Evolutionary conservation across 352 stramenopile genomes (phyloP).

Genomic region (Lagenidium sp.): DNA sequence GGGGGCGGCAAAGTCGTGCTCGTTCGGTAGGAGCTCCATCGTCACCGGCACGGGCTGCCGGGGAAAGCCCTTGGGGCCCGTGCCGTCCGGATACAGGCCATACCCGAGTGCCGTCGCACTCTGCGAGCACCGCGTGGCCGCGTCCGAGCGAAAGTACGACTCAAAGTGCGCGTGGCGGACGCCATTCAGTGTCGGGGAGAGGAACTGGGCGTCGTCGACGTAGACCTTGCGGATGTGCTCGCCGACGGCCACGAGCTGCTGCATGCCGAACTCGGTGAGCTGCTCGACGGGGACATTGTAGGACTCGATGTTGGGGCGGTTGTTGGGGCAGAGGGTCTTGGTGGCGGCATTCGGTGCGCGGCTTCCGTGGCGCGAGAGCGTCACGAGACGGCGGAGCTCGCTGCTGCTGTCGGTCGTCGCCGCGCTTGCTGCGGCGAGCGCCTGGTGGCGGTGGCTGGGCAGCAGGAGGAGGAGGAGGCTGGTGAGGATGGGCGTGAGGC

Average conservation of each 20-base stretch:
- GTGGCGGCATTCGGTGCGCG: constrained; percentile 66
- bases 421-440: constrained; percentile 2
- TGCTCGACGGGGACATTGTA: constrained; percentile 80
- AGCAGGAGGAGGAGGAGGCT: neutral
- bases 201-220: constrained; percentile 53
- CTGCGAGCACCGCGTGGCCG: constrained; percentile 71
- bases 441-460: constrained; percentile 3
- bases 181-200: constrained; percentile 62
- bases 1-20: constrained; percentile 77
- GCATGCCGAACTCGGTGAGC: constrained; percentile 77
- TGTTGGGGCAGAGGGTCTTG: constrained; percentile 47
- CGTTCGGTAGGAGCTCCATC: constrained; percentile 78
- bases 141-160: constrained; percentile 78
- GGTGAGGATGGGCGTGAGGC: neutral
- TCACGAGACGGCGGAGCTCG: constrained; percentile 64
- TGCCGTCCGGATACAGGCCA: constrained; percentile 75
- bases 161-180: constrained; percentile 72
- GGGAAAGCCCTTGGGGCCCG: constrained; percentile 48
- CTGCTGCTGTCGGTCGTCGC: constrained; percentile 12
- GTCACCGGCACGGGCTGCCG: constrained; percentile 74
- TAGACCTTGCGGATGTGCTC: constrained; percentile 66
- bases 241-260: constrained; percentile 56
- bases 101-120: constrained; percentile 67
- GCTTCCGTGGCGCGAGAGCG: constrained; percentile 71
- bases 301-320: constrained; percentile 50